Base-by-base conservation (phyloP, 2,329 filamentous ascomycete genomes). In the Lasiodiplodia gonubiensis region DNA sequence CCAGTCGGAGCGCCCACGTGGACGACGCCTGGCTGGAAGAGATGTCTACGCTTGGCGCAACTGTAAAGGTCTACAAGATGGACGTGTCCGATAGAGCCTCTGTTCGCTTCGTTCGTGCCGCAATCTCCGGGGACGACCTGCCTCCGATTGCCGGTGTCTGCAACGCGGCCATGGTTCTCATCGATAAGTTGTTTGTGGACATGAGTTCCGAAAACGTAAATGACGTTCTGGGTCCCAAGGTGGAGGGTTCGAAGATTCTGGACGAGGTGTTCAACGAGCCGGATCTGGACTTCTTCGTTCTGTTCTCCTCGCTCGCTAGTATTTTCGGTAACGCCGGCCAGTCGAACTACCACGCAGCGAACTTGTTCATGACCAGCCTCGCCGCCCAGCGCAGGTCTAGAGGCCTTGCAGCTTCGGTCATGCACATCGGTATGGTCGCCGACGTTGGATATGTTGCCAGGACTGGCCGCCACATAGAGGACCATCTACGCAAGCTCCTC, bases 381-480 rank as follows among this genome's bases (percentile, higher is more conserved):
- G 80, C 77, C 0, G 55, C 69, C 0, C 74, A 81, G 18, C 72
- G 84, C 4, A 68, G 79, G 0, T 70, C 69, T 1, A 75, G 79
- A 3, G 82, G 82, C 0, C 68, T 82, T 0, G 74, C 77, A 4
- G 83, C 69, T 0, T 80, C 78, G 0, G 73, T 75, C 2, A 74
- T 84, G 33, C 70, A 80, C 60, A 76, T 84, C 4, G 78, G 80
- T 1, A 64, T 71, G 6, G 71, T 85, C 0, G 66, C 78, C 0
- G 84, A 81, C 6, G 69, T 80, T 0, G 84, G 84, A 0, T 83
- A 81, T 67, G 73, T 83, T 23, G 11, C 33, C 23, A 10, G 5
- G 6, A 30, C 37, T 2, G 33, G 14, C 3, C 21, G 5, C 4
- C 37, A 30, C 23, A 33, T 33, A 33, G 33, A 46, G 3, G 25